Percentiles rank a stretch among this genome's conserved stretches.
Evolutionary conservation across 2,329 filamentous ascomycete species (phyloP).

Genomic region (Neofusicoccum parvum): DNA sequence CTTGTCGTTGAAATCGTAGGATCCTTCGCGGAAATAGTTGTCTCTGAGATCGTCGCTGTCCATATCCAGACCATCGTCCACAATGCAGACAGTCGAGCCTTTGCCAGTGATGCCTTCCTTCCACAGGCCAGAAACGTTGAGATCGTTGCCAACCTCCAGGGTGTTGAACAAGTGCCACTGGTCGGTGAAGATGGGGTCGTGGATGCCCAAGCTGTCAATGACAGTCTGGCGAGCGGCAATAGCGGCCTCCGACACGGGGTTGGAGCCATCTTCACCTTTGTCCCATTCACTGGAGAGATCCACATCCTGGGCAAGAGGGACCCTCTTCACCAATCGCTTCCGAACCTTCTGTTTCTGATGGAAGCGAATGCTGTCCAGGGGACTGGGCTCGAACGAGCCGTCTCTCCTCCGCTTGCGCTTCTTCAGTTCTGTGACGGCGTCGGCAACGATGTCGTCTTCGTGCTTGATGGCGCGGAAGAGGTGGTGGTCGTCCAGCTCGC

Average conservation of each 20-base stretch:
- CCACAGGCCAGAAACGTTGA: constrained; percentile 97
- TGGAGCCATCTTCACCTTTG: neutral
- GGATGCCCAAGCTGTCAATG: constrained; percentile 72
- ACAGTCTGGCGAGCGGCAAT: constrained; percentile 50
- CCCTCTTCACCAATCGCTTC: constrained; percentile 63
- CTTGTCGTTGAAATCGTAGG: constrained; percentile 94
- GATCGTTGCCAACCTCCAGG: constrained; percentile 78
- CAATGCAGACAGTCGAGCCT: constrained; percentile 86
- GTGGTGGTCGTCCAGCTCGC: constrained; percentile 78
- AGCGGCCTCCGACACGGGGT: neutral
- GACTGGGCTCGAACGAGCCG: constrained; percentile 48
- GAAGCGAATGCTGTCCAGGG: constrained; percentile 74
- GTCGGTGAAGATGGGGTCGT: constrained; percentile 86
- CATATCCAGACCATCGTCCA: constrained; percentile 96
- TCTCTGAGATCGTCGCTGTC: constrained; percentile 87
- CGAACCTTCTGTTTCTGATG: constrained; percentile 75
- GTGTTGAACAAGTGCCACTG: constrained; percentile 97
- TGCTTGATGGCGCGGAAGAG: constrained; percentile 73
- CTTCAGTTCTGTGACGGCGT: constrained; percentile 55
- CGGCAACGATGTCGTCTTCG: constrained; percentile 57
- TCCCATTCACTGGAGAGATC: neutral
- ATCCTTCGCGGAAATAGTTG: constrained; percentile 92
- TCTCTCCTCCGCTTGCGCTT: constrained; percentile 65
- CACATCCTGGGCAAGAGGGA: neutral
- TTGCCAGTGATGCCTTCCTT: constrained; percentile 85